A percentile compares a stretch with the other conserved stretches of the same genome.
Evolutionary conservation across 768 basidiomycete genomes (phyloP).

Genomic region (Nidularia pulvinata): DNA sequence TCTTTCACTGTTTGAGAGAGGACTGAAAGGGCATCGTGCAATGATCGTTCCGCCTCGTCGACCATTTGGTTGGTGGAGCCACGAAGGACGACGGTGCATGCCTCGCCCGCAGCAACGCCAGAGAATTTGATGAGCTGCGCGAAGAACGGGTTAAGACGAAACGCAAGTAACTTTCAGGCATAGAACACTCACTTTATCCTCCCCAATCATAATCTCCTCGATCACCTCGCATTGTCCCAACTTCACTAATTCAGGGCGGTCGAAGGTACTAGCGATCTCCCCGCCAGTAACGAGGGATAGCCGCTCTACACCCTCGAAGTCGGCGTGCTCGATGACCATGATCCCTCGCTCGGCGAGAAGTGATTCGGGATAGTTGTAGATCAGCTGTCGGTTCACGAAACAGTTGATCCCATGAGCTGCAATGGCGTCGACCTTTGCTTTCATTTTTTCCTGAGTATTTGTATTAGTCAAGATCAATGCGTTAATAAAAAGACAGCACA

Average conservation of each 20-base stretch:
- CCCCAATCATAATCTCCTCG: slow-evolving; percentile 99
- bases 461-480: not conserved
- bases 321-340: slow-evolving; percentile 96
- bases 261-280: slow-evolving; percentile 96
- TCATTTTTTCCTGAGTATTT: slow-evolving; percentile 93
- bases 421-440: slow-evolving; percentile 94
- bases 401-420: slow-evolving; percentile 94
- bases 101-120: slow-evolving; percentile 96
- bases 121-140: slow-evolving; percentile 97
- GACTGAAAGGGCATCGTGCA: slow-evolving; percentile 97
- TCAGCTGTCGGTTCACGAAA: slow-evolving; percentile 97
- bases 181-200: slow-evolving; percentile 78
- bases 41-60: slow-evolving; percentile 96
- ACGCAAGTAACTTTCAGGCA: too few species aligned
- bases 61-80: slow-evolving; percentile 99
- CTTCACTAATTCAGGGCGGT: slow-evolving; percentile 88
- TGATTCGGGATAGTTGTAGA: slow-evolving; percentile 99
- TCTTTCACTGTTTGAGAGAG: slow-evolving; percentile 98
- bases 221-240: slow-evolving; percentile 93
- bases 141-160: too few species aligned
- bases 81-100: slow-evolving; percentile 96
- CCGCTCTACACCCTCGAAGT: slow-evolving; percentile 98
- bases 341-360: slow-evolving; percentile 95
- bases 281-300: slow-evolving; percentile 96
- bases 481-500: slow-evolving; percentile 23